Evolutionary conservation across 768 basidiomycete genomes (phyloP).

Genomic region (Daedaleopsis nitida): DNA sequence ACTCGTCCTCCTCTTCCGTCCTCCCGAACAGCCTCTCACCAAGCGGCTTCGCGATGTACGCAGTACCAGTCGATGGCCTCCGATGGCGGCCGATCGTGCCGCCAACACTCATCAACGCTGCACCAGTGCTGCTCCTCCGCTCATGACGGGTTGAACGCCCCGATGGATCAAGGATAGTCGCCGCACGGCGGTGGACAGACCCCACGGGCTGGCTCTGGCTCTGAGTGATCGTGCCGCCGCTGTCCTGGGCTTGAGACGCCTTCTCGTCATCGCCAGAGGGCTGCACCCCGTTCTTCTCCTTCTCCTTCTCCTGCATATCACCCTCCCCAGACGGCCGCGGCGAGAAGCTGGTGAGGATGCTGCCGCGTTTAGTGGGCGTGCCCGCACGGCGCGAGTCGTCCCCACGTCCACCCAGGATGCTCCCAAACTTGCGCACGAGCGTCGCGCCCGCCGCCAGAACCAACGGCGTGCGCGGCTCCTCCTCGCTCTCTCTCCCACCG

Average conservation of each 20-base stretch:
- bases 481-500: slow-evolving; percentile 31
- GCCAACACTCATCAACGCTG: slow-evolving; percentile 47
- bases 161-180: slow-evolving; percentile 74
- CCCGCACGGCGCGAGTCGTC: slow-evolving; percentile 43
- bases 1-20: slow-evolving; percentile 47
- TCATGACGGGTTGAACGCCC: slow-evolving; percentile 67
- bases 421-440: slow-evolving; percentile 78
- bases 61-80: slow-evolving; percentile 70
- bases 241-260: slow-evolving; percentile 21
- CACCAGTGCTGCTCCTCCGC: slow-evolving; percentile 76
- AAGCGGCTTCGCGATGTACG: slow-evolving; percentile 32
- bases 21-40: slow-evolving; percentile 52
- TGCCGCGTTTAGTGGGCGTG: slow-evolving; percentile 48
- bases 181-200: slow-evolving; percentile 68
- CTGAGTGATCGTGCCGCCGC: slow-evolving; percentile 33
- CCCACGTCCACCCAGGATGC: slow-evolving; percentile 50
- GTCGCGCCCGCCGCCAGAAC: slow-evolving; percentile 60
- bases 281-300: slow-evolving; percentile 17
- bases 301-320: slow-evolving; percentile 18
- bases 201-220: slow-evolving; percentile 60
- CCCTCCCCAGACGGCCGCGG: slow-evolving; percentile 34
- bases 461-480: slow-evolving; percentile 34
- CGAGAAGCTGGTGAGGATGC: slow-evolving; percentile 48
- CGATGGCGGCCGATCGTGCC: slow-evolving; percentile 70
- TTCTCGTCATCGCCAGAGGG: slow-evolving; percentile 23